Conservation (phyloP, 225 moss, liverwort and hornwort species). For the Bryoerythrophyllum caledonicum region DNA sequence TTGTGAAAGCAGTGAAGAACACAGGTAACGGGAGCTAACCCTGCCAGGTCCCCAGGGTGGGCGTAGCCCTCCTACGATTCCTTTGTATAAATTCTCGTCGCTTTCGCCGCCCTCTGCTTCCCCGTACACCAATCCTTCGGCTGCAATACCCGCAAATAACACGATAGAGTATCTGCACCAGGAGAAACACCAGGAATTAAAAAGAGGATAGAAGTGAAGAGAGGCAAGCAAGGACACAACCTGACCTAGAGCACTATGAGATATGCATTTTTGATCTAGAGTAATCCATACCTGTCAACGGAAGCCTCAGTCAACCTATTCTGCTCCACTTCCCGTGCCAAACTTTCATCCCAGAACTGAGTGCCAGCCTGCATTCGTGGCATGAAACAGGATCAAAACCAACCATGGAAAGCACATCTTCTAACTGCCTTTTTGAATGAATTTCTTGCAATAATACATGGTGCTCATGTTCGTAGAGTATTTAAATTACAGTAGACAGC, state of each 20-base stretch:
- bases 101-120: constrained; percentile 95
- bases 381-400: neutral
- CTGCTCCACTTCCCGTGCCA: constrained; percentile 75
- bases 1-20: neutral
- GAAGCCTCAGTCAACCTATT: constrained; percentile 65
- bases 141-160: constrained; percentile 93
- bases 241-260: neutral
- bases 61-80: constrained; percentile 67
- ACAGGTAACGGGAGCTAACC: constrained; percentile 42
- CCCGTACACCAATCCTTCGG: constrained; percentile 87
- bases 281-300: constrained; percentile 67
- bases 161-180: constrained; percentile 81
- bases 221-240: neutral
- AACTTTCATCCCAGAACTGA: constrained; percentile 91
- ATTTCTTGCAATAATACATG: neutral
- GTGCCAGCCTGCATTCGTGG: constrained; percentile 79
- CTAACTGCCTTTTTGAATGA: constrained; percentile 16
- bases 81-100: constrained; percentile 94
- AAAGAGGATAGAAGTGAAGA: neutral
- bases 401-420: neutral
- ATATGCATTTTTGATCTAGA: neutral
- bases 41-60: constrained; percentile 92
- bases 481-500: neutral
- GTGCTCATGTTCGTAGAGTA: neutral
- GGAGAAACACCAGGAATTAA: neutral